phyloP scores from a whole-genome alignment of 495 filamentous ascomycete species.

The Podospora pseudocomata region DNA sequence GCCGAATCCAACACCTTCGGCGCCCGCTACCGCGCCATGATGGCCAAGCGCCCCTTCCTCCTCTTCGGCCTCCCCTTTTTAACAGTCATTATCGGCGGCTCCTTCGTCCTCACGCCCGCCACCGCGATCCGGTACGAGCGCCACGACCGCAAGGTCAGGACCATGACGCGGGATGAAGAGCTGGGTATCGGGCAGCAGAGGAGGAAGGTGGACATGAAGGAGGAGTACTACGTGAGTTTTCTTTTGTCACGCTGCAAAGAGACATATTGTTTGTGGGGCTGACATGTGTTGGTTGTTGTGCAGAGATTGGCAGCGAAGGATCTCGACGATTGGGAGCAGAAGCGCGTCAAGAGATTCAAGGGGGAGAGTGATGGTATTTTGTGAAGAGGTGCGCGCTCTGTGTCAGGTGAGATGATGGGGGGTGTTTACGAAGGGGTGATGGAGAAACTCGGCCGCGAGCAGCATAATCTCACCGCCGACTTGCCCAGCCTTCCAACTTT shows the following conservation, averaged over 20 bases:
- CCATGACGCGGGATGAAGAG: conserved; percentile 77
- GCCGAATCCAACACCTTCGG: conserved; percentile 62
- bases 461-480: not conserved
- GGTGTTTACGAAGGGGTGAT: not conserved
- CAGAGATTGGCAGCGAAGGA: conserved; percentile 89
- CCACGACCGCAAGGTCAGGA: conserved; percentile 80
- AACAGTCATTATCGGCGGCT: conserved; percentile 84
- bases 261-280: not conserved
- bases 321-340: conserved; percentile 94
- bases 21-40: conserved; percentile 65
- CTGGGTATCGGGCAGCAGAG: conserved; percentile 70
- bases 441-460: too few species aligned
- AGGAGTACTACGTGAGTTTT: conserved; percentile 90
- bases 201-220: conserved; percentile 70
- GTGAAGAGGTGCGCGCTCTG: conserved; percentile 36
- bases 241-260: not conserved
- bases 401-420: not conserved
- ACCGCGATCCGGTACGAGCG: conserved; percentile 90
- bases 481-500: not conserved
- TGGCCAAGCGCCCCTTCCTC: conserved; percentile 77
- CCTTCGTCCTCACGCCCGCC: conserved; percentile 90
- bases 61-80: conserved; percentile 97
- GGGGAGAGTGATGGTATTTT: conserved; percentile 87
- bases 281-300: not conserved
- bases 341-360: conserved; percentile 77